phyloP scores from a whole-genome alignment of 2,329 filamentous ascomycete species.

The Alternaria viburni region DNA sequence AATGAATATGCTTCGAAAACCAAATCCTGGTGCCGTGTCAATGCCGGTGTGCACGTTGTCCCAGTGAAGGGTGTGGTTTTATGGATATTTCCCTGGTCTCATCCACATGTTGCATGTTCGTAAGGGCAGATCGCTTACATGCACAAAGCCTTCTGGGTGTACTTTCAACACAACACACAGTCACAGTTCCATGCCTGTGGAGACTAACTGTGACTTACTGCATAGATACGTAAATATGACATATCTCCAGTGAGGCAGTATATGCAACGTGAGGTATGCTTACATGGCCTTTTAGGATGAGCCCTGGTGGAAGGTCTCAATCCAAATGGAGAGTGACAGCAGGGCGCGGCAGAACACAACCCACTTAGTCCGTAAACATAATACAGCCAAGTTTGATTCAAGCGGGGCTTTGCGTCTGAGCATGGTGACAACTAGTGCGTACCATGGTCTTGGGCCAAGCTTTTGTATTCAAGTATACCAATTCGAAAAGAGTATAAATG shows the following conservation, averaged over 20 bases:
- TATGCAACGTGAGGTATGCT: not conserved
- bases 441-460: not conserved
- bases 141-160: not conserved
- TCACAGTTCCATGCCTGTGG: not conserved
- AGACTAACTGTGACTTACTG: not conserved
- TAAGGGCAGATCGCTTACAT: not conserved
- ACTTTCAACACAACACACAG: not conserved
- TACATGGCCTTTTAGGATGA: not conserved
- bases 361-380: too few species aligned
- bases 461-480: not conserved
- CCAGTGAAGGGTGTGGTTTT: not conserved
- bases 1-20: slow-evolving; percentile 18
- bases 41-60: not conserved
- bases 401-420: not conserved
- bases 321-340: not conserved
- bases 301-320: not conserved
- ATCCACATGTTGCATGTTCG: not conserved
- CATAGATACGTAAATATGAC: not conserved
- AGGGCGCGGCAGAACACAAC: too few species aligned
- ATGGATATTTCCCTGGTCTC: not conserved
- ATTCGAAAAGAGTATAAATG: not conserved
- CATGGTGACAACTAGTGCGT: not conserved
- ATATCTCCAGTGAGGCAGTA: not conserved
- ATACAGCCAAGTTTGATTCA: not conserved
- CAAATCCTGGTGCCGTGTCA: slow-evolving; percentile 1